phyloP scores from a whole-genome alignment of 148 eudicot species.

The Pharnaceum exiguum region DNA sequence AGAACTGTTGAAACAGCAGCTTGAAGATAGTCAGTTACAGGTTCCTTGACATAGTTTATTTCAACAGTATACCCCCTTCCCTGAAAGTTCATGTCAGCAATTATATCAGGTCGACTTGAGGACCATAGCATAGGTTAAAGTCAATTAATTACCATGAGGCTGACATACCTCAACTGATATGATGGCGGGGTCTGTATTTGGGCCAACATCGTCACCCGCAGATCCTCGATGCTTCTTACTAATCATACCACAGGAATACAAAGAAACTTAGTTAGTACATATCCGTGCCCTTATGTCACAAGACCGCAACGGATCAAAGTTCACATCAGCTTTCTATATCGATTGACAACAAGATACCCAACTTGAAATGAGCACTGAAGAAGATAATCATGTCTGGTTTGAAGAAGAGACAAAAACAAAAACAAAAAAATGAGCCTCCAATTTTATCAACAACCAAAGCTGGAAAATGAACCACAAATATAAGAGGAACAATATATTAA shows the following conservation, averaged over 20 bases:
- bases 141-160: no score
- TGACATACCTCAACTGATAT: conserved; percentile 84
- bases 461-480: no score
- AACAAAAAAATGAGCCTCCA: no score
- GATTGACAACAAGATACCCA: no score
- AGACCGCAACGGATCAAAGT: no score
- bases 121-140: neutral
- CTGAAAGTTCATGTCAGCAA: conserved; percentile 38
- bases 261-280: neutral
- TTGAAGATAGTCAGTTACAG: conserved; percentile 89
- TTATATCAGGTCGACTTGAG: neutral
- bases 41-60: conserved; percentile 70
- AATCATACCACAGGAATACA: conserved; percentile 5
- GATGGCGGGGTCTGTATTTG: conserved; percentile 76
- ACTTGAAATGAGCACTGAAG: no score
- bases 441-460: no score
- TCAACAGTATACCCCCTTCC: conserved; percentile 89
- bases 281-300: neutral
- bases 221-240: conserved; percentile 52
- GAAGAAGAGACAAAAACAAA: no score
- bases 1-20: conserved; percentile 87
- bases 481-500: no score
- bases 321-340: no score
- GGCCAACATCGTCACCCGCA: conserved; percentile 42
- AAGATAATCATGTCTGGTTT: no score